Evolutionary conservation across 164 flowering plant genomes (phyloP).

Genomic region (Litsea cubeba): DNA sequence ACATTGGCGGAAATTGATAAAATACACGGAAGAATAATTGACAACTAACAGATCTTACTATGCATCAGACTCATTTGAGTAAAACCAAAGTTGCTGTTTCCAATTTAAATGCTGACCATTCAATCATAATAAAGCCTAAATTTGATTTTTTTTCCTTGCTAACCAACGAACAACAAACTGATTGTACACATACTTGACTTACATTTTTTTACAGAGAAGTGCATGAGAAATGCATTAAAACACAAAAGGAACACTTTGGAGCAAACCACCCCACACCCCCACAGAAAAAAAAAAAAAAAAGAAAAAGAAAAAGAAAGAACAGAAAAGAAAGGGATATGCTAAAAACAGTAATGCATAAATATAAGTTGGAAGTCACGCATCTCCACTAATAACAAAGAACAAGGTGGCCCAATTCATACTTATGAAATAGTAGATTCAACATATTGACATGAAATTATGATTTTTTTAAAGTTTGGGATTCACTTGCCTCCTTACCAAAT

Average conservation of each 20-base stretch:
- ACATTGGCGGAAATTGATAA: background rate
- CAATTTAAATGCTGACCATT: too few species aligned
- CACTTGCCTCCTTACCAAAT: constrained; percentile 84
- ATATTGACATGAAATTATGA: background rate
- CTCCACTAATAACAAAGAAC: background rate
- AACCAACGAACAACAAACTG: too few species aligned
- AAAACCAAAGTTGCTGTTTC: too few species aligned
- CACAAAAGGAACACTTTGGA: too few species aligned
- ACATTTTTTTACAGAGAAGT: too few species aligned
- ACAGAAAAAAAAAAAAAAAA: too few species aligned
- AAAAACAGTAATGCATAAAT: background rate
- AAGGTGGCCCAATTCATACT: background rate
- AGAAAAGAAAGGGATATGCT: background rate
- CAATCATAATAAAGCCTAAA: too few species aligned
- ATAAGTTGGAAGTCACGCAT: background rate
- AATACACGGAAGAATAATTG: background rate
- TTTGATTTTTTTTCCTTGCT: too few species aligned
- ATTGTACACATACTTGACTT: too few species aligned
- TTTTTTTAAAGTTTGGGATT: constrained; percentile 1
- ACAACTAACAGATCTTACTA: background rate
- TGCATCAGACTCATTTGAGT: background rate
- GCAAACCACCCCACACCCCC: too few species aligned
- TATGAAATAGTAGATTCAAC: background rate
- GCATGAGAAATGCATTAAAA: too few species aligned
- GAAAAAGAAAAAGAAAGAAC: background rate